Evolutionary conservation across 208 protist species (phyloP).

Genomic region (Wallacemonas sp.): DNA sequence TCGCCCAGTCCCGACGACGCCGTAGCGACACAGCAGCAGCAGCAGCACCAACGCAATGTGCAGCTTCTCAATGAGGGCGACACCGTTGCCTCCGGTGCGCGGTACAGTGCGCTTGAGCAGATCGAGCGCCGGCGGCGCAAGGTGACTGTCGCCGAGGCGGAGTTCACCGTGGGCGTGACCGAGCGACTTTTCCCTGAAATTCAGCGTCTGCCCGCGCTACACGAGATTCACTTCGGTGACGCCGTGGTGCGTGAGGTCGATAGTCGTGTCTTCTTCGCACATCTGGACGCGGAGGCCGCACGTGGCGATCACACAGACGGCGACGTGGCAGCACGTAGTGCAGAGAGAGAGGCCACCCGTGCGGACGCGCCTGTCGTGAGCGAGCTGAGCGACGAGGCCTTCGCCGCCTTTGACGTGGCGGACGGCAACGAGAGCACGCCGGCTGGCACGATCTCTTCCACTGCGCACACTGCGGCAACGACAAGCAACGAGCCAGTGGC

Average conservation of each 20-base stretch:
- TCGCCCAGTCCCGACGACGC: no score
- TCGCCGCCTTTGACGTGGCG: conserved; percentile 15
- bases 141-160: conserved; percentile 46
- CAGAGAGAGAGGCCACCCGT: background rate
- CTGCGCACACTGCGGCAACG: background rate
- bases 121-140: conserved; percentile 82
- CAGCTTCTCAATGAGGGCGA: conserved; percentile 6
- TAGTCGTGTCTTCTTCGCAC: conserved; percentile 42
- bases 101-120: conserved; percentile 21
- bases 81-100: conserved; percentile 9
- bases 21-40: no score
- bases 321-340: background rate
- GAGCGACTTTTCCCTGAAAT: conserved; percentile 79
- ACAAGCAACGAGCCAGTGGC: background rate
- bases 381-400: conserved; percentile 17
- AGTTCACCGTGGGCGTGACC: conserved; percentile 78
- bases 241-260: conserved; percentile 76
- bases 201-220: conserved; percentile 61
- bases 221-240: conserved; percentile 86
- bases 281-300: no score
- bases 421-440: background rate
- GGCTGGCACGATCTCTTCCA: conserved; percentile 4
- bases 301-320: no score
- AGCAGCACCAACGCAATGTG: background rate
- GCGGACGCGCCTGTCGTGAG: background rate